Evolutionary conservation across 2,329 filamentous ascomycete genomes (phyloP).

Genomic region (Aureobasidium sp.): DNA sequence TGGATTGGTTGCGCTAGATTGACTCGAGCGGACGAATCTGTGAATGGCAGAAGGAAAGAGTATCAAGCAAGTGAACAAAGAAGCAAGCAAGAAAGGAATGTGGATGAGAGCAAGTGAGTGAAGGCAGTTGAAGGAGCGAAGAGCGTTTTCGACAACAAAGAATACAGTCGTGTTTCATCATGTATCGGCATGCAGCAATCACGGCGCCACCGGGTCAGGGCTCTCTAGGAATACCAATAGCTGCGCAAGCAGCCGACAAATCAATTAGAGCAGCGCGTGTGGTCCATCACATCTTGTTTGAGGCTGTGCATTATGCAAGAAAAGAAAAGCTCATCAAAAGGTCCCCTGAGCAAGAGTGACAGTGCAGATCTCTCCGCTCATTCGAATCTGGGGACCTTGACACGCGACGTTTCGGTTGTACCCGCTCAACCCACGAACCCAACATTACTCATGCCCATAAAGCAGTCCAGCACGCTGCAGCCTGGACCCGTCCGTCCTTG

Average conservation of each 20-base stretch:
- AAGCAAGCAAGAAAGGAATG: not conserved
- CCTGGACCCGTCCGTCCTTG: not conserved
- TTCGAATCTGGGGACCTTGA: not conserved
- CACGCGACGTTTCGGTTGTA: not conserved
- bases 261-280: not conserved
- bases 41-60: not conserved
- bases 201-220: not conserved
- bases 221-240: not conserved
- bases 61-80: not conserved
- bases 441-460: not conserved
- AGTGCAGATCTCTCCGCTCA: not conserved
- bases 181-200: slow-evolving; percentile 3
- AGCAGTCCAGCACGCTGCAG: not conserved
- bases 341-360: not conserved
- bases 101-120: not conserved
- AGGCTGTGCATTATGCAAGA: slow-evolving; percentile 9
- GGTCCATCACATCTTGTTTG: not conserved
- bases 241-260: not conserved
- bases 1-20: not conserved
- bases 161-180: slow-evolving; percentile 5
- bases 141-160: not conserved
- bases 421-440: not conserved
- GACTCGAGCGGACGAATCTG: not conserved
- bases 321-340: not conserved
- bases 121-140: not conserved